phyloP scores from a whole-genome alignment of 345 rosid species.

The Ceriops tagal region DNA sequence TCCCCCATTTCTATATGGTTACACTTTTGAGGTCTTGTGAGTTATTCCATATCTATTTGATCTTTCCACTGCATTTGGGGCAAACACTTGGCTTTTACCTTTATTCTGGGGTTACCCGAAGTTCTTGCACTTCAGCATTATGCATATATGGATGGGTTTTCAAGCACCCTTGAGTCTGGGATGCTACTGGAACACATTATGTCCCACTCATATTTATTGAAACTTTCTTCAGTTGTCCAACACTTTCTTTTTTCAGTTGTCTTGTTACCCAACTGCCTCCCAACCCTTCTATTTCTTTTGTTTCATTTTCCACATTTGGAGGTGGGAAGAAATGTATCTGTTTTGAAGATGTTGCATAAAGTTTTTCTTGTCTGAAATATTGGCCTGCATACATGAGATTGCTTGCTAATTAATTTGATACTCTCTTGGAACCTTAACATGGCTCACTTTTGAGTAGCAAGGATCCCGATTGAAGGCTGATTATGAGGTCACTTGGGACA shows the following conservation, averaged over 20 bases:
- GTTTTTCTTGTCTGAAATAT: not conserved
- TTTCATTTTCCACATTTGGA: too few relatives aligned
- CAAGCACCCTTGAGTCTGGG: too few relatives aligned
- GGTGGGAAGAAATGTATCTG: too few relatives aligned
- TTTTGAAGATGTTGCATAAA: too few relatives aligned
- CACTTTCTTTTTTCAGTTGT: too few relatives aligned
- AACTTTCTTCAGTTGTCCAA: too few relatives aligned
- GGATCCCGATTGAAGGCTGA: conserved; percentile 77
- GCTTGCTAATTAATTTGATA: not conserved
- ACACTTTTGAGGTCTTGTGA: not conserved
- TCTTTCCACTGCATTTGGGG: not conserved
- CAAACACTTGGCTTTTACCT: not conserved
- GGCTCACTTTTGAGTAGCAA: conserved; percentile 48
- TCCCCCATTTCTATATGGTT: not conserved
- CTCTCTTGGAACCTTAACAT: conserved; percentile 10
- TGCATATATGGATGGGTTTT: not conserved
- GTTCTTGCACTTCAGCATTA: not conserved
- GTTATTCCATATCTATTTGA: not conserved
- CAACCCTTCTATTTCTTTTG: too few relatives aligned
- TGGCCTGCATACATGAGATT: not conserved
- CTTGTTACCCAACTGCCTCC: too few relatives aligned
- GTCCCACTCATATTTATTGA: too few relatives aligned
- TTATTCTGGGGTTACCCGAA: not conserved
- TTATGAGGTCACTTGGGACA: conserved; percentile 80
- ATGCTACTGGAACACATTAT: too few relatives aligned